A percentile compares a stretch with the other conserved stretches of the same genome.
Evolutionary conservation across 1,284 basidiomycete species (phyloP).

Genomic region (Mycosarcoma maydis): DNA sequence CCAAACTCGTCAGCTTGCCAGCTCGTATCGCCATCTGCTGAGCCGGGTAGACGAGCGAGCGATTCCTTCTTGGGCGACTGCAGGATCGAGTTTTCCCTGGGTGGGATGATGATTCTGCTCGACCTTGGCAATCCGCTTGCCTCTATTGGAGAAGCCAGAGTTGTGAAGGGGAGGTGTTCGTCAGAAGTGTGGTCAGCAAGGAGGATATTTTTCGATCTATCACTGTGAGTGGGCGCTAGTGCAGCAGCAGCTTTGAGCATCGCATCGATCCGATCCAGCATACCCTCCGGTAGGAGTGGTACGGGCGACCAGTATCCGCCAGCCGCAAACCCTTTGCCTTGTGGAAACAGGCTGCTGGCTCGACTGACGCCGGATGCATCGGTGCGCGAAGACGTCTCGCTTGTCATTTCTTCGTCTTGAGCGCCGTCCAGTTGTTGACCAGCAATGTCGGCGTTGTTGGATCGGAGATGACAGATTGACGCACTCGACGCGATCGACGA

Average conservation of each 20-base stretch:
- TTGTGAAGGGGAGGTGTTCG: slow-evolving; percentile 7
- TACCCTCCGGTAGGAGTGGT: slow-evolving; percentile 50
- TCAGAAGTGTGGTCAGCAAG: slow-evolving; percentile 21
- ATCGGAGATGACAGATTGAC: neutral
- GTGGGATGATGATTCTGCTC: slow-evolving; percentile 30
- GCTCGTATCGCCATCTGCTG: neutral
- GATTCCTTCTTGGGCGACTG: slow-evolving; percentile 10
- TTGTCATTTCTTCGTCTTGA: slow-evolving; percentile 17
- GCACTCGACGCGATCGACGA: slow-evolving; percentile 21
- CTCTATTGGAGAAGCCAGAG: neutral
- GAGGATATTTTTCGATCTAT: slow-evolving; percentile 21
- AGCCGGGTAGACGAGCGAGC: neutral
- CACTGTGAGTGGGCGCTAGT: slow-evolving; percentile 2
- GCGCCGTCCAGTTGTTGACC: neutral
- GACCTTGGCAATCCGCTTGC: slow-evolving; percentile 5
- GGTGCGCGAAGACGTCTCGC: slow-evolving; percentile 23
- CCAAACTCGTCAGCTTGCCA: slow-evolving; percentile 12
- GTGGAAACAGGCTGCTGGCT: slow-evolving; percentile 49
- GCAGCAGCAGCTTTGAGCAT: slow-evolving; percentile 28
- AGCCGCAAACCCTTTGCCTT: slow-evolving; percentile 53
- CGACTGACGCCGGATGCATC: slow-evolving; percentile 21
- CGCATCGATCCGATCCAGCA: slow-evolving; percentile 44
- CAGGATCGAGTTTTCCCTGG: slow-evolving; percentile 23
- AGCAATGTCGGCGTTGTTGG: neutral
- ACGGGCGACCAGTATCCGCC: slow-evolving; percentile 58